A percentile compares a stretch with the other conserved stretches of the same genome.
phyloP scores from a whole-genome alignment of 768 basidiomycete genomes.

The Scleroderma citrinum region DNA sequence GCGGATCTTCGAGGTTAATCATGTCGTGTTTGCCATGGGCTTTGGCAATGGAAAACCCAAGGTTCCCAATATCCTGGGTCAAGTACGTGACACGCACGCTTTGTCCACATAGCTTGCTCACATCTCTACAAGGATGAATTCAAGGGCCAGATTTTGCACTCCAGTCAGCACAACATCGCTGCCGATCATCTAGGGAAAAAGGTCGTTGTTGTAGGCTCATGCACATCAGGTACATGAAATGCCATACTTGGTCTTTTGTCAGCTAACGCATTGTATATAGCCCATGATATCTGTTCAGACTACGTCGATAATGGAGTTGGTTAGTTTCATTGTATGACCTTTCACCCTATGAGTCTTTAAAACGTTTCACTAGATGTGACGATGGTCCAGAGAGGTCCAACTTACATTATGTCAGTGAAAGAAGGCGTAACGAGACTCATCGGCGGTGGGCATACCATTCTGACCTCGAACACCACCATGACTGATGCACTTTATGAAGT shows the following conservation, averaged over 20 bases:
- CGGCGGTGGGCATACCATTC: conserved; percentile 15
- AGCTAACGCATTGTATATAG: conserved; percentile 16
- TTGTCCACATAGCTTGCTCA: neutral
- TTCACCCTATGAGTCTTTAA: neutral
- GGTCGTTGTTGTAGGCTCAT: conserved; percentile 63
- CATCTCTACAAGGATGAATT: conserved; percentile 30
- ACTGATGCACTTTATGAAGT: conserved; percentile 11
- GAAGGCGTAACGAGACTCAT: conserved; percentile 33
- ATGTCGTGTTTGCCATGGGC: conserved; percentile 55
- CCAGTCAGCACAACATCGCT: conserved; percentile 48
- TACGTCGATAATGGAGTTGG: conserved; percentile 42
- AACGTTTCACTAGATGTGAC: conserved; percentile 32
- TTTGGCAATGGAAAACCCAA: conserved; percentile 40
- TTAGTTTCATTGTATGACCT: conserved; percentile 9
- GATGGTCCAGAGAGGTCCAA: conserved; percentile 48
- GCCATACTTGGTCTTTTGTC: conserved; percentile 4
- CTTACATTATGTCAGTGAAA: conserved; percentile 45
- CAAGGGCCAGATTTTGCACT: conserved; percentile 16
- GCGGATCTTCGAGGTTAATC: conserved; percentile 37
- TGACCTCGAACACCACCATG: neutral
- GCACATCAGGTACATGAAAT: conserved; percentile 47
- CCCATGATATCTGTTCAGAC: conserved; percentile 47
- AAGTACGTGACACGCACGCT: conserved; percentile 19
- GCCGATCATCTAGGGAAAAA: conserved; percentile 60
- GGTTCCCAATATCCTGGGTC: conserved; percentile 40